Percentiles rank a stretch among this genome's conserved stretches.
Conservation (phyloP, 331 rosid genomes). For the Acacia concinna region DNA sequence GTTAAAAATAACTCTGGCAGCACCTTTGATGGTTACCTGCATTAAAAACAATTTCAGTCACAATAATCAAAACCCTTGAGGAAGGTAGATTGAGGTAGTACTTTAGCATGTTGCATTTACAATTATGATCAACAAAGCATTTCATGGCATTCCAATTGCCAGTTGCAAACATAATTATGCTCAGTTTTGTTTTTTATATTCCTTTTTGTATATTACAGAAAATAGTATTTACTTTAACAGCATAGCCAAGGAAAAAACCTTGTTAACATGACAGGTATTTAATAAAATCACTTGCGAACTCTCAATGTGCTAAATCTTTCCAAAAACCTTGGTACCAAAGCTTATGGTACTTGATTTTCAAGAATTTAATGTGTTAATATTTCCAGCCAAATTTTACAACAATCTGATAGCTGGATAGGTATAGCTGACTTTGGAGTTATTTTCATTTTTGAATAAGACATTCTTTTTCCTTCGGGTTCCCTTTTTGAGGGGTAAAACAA, state of each 20-base stretch:
- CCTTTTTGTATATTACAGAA: neutral
- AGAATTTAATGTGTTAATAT: no score
- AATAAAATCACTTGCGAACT: no score
- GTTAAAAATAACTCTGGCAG: slow-evolving; percentile 2
- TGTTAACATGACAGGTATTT: no score
- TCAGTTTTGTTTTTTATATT: neutral
- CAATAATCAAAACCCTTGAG: neutral
- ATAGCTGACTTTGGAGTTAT: neutral
- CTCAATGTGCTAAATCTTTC: no score
- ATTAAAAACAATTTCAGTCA: slow-evolving; percentile 2
- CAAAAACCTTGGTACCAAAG: no score
- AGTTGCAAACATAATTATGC: neutral
- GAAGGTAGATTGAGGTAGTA: neutral
- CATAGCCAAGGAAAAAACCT: no score
- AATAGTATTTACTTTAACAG: no score
- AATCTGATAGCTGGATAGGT: no score
- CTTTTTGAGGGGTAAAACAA: neutral
- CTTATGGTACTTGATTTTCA: no score
- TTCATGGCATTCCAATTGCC: slow-evolving; percentile 17
- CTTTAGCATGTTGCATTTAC: neutral
- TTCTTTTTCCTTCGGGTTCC: no score
- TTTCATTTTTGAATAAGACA: neutral
- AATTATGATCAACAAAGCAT: neutral
- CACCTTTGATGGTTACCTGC: neutral
- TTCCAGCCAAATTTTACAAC: no score